A percentile compares a stretch with the other conserved stretches of the same genome.
Evolutionary conservation across 768 basidiomycete genomes (phyloP).

Genomic region (Hemileccinum rubropunctum): DNA sequence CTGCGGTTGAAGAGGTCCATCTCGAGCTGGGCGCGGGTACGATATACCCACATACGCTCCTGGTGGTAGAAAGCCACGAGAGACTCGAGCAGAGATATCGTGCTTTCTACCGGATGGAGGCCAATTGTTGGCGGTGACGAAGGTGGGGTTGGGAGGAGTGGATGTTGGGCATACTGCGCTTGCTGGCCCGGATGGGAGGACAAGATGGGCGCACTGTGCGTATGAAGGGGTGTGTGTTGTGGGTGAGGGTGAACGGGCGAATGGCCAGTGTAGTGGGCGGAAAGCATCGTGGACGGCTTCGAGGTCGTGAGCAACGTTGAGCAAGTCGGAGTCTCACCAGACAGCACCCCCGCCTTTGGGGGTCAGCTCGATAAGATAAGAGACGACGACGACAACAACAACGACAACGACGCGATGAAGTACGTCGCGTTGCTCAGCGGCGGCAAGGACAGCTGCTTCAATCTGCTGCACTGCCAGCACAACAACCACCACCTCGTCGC

Average conservation of each 20-base stretch:
- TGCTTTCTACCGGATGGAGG: conserved; percentile 40
- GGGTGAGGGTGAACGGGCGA: conserved; percentile 19
- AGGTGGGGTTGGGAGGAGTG: conserved; percentile 33
- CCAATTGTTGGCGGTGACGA: conserved; percentile 31
- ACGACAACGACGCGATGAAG: conserved; percentile 57
- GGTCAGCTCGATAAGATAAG: conserved; percentile 24
- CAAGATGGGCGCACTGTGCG: conserved; percentile 25
- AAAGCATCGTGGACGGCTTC: conserved; percentile 62
- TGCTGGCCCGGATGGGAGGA: conserved; percentile 22
- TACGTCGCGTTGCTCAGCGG: conserved; percentile 94
- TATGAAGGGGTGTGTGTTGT: conserved; percentile 28
- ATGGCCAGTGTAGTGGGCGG: conserved; percentile 34
- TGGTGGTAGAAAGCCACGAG: conserved; percentile 67
- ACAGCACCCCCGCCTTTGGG: conserved; percentile 13
- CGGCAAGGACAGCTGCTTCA: conserved; percentile 97
- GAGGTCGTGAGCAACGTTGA: not conserved
- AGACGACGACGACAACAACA: no score
- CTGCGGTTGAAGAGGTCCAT: conserved; percentile 35
- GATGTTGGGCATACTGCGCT: conserved; percentile 22
- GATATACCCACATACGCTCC: conserved; percentile 70
- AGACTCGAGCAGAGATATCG: conserved; percentile 59
- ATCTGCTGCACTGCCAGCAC: conserved; percentile 80
- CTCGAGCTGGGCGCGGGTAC: conserved; percentile 60
- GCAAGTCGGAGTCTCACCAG: not conserved
- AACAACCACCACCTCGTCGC: conserved; percentile 89